phyloP scores from a whole-genome alignment of 306 rosid genomes.

The Citrullus colocynthis region DNA sequence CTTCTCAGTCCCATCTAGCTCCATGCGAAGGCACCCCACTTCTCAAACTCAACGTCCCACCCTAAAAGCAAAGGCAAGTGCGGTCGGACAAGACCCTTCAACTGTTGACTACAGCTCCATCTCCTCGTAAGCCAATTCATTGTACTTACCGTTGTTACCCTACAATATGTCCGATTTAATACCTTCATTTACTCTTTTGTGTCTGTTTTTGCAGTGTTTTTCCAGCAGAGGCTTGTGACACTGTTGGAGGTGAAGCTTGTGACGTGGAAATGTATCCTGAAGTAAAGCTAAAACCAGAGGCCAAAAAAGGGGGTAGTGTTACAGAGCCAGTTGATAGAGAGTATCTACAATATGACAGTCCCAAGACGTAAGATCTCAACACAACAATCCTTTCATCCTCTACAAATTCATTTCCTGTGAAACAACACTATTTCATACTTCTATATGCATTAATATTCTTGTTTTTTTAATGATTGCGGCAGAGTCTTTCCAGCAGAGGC shows the following conservation, averaged over 20 bases:
- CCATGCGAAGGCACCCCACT: slow-evolving; percentile 11
- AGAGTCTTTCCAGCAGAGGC: slow-evolving; percentile 82
- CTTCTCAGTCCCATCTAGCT: slow-evolving; percentile 4
- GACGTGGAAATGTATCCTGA: slow-evolving; percentile 34
- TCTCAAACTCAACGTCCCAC: slow-evolving; percentile 2
- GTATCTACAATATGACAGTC: slow-evolving; percentile 23
- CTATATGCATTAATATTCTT: neutral
- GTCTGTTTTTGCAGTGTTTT: slow-evolving; percentile 21
- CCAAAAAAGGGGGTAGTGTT: neutral
- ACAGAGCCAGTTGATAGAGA: slow-evolving; percentile 25
- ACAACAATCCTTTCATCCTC: neutral
- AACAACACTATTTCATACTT: neutral
- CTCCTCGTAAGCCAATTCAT: slow-evolving; percentile 19
- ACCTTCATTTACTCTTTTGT: neutral
- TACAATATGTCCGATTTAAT: neutral
- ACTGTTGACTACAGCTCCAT: slow-evolving; percentile 28
- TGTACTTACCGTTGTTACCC: neutral
- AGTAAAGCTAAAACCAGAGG: slow-evolving; percentile 24
- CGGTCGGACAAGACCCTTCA: slow-evolving; percentile 6
- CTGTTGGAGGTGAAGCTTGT: slow-evolving; percentile 39
- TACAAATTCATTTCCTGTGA: neutral
- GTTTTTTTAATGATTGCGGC: neutral
- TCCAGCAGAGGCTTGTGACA: slow-evolving; percentile 39
- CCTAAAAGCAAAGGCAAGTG: slow-evolving; percentile 7
- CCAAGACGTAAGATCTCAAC: slow-evolving; percentile 27